phyloP scores from a whole-genome alignment of 306 rosid genomes.

The Carpinus viminea region DNA sequence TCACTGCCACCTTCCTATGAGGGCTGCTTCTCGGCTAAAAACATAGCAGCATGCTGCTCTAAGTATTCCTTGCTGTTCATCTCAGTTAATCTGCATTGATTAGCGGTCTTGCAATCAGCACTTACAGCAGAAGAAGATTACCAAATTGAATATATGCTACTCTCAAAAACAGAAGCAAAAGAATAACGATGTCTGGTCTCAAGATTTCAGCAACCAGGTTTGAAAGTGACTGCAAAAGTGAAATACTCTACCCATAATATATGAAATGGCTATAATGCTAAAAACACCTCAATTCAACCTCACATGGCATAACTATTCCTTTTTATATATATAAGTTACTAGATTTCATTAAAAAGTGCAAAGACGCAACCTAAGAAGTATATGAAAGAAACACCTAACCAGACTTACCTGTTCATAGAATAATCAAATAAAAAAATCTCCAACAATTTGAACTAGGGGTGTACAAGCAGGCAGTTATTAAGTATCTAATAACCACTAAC shows the following conservation, averaged over 20 bases:
- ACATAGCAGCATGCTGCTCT: constrained; percentile 68
- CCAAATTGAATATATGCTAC: background rate
- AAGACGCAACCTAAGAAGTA: too few species aligned
- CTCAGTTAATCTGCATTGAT: constrained; percentile 79
- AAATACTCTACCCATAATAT: background rate
- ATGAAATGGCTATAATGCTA: background rate
- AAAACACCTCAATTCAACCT: background rate
- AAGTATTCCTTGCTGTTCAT: constrained; percentile 89
- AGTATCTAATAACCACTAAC: too few species aligned
- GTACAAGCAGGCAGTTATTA: too few species aligned
- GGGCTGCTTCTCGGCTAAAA: constrained; percentile 45
- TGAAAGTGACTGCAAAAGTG: background rate
- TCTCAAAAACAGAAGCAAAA: background rate
- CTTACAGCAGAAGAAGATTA: background rate
- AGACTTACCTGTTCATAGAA: background rate
- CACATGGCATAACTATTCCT: background rate
- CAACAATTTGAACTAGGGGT: background rate
- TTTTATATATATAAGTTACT: too few species aligned
- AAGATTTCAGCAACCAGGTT: background rate
- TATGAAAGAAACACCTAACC: too few species aligned
- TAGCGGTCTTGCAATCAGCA: constrained; percentile 27
- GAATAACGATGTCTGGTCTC: background rate
- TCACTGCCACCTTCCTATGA: constrained; percentile 8
- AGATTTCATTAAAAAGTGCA: too few species aligned
- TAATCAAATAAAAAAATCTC: background rate